Evolutionary conservation across 345 rosid species (phyloP).

Genomic region (Murraya paniculata): DNA sequence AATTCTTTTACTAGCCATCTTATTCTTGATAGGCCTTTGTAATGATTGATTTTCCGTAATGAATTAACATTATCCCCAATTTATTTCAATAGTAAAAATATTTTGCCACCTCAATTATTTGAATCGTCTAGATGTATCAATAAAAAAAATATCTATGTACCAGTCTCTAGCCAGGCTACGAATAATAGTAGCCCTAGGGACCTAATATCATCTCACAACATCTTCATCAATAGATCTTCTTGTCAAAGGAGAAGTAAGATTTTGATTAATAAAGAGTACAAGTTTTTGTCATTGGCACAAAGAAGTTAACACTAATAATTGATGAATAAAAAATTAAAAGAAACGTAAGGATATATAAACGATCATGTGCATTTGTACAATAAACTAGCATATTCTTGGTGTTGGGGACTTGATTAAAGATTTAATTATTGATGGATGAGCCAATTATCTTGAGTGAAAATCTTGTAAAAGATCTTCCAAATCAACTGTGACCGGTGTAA

Average conservation of each 20-base stretch:
- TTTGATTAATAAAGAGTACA: not conserved
- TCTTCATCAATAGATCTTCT: not conserved
- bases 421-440: constrained; percentile 11
- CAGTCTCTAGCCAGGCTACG: not conserved
- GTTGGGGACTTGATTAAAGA: not conserved
- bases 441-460: constrained; percentile 19
- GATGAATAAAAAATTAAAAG: not conserved
- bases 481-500: constrained; percentile 6
- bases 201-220: not conserved
- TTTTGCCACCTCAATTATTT: not conserved
- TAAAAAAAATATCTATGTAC: not conserved
- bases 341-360: not conserved
- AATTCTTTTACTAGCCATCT: too few species aligned
- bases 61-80: not conserved
- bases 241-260: not conserved
- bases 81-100: not conserved
- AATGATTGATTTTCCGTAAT: not conserved
- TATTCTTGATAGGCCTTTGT: too few species aligned
- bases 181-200: not conserved
- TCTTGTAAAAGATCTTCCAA: constrained; percentile 15
- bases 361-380: not conserved
- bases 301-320: not conserved
- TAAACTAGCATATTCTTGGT: not conserved
- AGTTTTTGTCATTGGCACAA: not conserved
- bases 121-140: not conserved